Evolutionary conservation across 2,329 filamentous ascomycete genomes (phyloP).

Genomic region (Colletotrichum sp.): DNA sequence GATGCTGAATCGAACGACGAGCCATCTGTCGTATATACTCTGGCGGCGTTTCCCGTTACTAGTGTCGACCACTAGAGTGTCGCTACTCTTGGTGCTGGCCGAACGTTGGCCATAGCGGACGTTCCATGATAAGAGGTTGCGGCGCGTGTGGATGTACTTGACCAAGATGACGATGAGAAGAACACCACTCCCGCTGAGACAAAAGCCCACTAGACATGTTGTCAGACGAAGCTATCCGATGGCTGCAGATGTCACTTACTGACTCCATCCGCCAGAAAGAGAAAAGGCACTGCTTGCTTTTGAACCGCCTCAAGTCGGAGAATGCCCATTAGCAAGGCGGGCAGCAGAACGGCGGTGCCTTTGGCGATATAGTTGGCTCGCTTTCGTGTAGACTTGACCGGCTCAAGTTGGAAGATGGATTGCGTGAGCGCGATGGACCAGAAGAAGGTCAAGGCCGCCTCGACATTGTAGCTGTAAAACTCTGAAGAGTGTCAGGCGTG

Average conservation of each 20-base stretch:
- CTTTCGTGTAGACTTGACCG: slow-evolving; percentile 29
- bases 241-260: slow-evolving; percentile 31
- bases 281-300: slow-evolving; percentile 29
- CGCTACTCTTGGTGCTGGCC: slow-evolving; percentile 8
- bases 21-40: slow-evolving; percentile 49
- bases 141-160: slow-evolving; percentile 43
- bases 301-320: slow-evolving; percentile 32
- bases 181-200: slow-evolving; percentile 38
- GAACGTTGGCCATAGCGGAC: slow-evolving; percentile 33
- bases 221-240: background rate
- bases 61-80: slow-evolving; percentile 8
- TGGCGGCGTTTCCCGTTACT: slow-evolving; percentile 9
- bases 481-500: slow-evolving; percentile 35
- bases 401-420: slow-evolving; percentile 35
- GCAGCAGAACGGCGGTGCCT: slow-evolving; percentile 37
- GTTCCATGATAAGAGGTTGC: slow-evolving; percentile 34
- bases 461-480: slow-evolving; percentile 56
- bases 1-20: slow-evolving; percentile 48
- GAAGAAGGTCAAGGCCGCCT: slow-evolving; percentile 48
- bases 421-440: slow-evolving; percentile 46
- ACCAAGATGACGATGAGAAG: slow-evolving; percentile 42
- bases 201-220: slow-evolving; percentile 37
- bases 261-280: slow-evolving; percentile 39
- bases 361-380: slow-evolving; percentile 34
- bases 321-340: slow-evolving; percentile 36